A percentile compares a stretch with the other conserved stretches of the same genome.
Conservation (phyloP, 257 asterid species). For the Cynanchum wilfordii region DNA sequence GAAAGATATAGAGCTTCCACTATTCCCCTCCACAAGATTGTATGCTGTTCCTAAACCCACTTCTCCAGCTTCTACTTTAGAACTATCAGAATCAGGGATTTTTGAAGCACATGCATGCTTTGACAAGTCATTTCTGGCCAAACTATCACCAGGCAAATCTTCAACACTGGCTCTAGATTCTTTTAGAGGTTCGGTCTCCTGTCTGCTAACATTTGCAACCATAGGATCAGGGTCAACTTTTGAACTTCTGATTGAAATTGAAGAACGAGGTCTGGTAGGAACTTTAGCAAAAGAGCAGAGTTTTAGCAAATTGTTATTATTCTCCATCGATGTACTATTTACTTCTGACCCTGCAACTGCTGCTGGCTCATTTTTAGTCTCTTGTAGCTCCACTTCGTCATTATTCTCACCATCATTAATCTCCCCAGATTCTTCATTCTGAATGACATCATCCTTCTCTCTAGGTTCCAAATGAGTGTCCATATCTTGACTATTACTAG, state of each 20-base stretch:
- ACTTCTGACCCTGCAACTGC: slow-evolving; percentile 19
- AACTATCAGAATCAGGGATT: slow-evolving; percentile 28
- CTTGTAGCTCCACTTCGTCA: slow-evolving; percentile 28
- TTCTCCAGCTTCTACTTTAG: slow-evolving; percentile 24
- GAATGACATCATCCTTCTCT: slow-evolving; percentile 32
- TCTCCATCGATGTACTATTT: slow-evolving; percentile 34
- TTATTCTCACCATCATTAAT: slow-evolving; percentile 27
- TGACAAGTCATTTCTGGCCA: slow-evolving; percentile 37
- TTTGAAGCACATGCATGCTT: slow-evolving; percentile 29
- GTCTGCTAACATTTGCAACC: slow-evolving; percentile 29
- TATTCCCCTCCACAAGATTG: slow-evolving; percentile 24
- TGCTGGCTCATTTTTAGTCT: slow-evolving; percentile 28
- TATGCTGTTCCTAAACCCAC: slow-evolving; percentile 26
- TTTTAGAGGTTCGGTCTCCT: slow-evolving; percentile 34
- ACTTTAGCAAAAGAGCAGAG: slow-evolving; percentile 53
- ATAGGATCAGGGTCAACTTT: slow-evolving; percentile 36
- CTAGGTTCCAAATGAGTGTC: slow-evolving; percentile 35
- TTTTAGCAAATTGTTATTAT: slow-evolving; percentile 43
- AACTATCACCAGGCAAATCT: slow-evolving; percentile 38
- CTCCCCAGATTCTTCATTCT: slow-evolving; percentile 30
- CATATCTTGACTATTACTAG: slow-evolving; percentile 27
- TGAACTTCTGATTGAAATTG: slow-evolving; percentile 40
- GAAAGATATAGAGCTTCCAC: slow-evolving; percentile 25
- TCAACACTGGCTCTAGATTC: slow-evolving; percentile 33
- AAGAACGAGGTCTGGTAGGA: slow-evolving; percentile 70